phyloP scores from a whole-genome alignment of 2,329 filamentous ascomycete species.

The Alternaria postmessia region DNA sequence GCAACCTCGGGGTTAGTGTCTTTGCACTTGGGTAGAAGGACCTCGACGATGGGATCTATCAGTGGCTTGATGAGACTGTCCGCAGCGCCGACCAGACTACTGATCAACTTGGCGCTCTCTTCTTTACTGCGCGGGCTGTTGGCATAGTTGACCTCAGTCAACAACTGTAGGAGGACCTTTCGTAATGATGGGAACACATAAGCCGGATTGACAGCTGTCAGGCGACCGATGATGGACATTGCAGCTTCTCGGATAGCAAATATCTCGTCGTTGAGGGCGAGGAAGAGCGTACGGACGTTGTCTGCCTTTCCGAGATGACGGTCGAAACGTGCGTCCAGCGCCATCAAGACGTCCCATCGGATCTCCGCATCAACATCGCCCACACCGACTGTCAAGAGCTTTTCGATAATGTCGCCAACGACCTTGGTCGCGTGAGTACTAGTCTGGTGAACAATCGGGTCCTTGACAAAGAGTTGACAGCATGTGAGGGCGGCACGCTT shows the following conservation, averaged over 20 bases:
- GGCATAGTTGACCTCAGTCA: conserved; percentile 95
- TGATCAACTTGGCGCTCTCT: conserved; percentile 92
- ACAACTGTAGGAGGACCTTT: conserved; percentile 93
- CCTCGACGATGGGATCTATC: conserved; percentile 93
- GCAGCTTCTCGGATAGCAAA: conserved; percentile 93
- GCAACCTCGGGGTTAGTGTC: conserved; percentile 88
- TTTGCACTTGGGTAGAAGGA: conserved; percentile 89
- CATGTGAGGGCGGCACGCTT: conserved; percentile 96
- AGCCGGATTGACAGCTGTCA: conserved; percentile 90
- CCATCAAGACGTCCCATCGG: conserved; percentile 83
- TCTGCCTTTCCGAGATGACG: conserved; percentile 96
- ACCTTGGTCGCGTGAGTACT: conserved; percentile 97
- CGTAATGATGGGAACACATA: conserved; percentile 96
- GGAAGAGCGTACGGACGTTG: conserved; percentile 94
- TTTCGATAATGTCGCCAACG: conserved; percentile 97
- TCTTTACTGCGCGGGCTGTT: conserved; percentile 95
- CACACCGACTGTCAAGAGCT: conserved; percentile 91
- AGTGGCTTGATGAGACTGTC: conserved; percentile 94
- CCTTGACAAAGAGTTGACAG: conserved; percentile 95
- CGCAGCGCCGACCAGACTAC: conserved; percentile 90
- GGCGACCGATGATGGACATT: conserved; percentile 92
- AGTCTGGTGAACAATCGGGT: conserved; percentile 97
- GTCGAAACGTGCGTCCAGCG: conserved; percentile 92
- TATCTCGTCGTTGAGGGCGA: conserved; percentile 93
- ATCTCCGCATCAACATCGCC: conserved; percentile 90